phyloP scores from a whole-genome alignment of 2,329 filamentous ascomycete genomes.

The Talaromyces pinophilus region DNA sequence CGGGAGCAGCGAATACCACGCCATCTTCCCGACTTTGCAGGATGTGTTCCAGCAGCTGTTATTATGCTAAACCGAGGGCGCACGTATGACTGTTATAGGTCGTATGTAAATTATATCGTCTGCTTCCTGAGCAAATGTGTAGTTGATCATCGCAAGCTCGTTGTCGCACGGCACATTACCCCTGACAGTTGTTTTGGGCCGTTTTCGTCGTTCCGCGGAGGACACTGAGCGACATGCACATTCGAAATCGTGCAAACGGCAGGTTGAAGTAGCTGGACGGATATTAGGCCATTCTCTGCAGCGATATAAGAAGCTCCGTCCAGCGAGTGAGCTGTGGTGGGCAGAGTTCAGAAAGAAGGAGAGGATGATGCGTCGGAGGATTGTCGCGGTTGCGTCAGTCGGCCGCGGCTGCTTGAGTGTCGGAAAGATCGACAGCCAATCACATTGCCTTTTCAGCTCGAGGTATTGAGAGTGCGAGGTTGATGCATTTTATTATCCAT shows the following conservation, averaged over 20 bases:
- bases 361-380: neutral
- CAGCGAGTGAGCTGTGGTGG: neutral
- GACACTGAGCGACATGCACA: neutral
- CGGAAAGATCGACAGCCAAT: neutral
- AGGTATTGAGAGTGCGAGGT: neutral
- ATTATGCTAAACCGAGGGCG: neutral
- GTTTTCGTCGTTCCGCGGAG: neutral
- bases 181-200: neutral
- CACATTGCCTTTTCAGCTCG: neutral
- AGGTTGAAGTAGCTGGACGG: neutral
- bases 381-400: neutral
- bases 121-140: neutral
- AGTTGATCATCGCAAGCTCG: slow-evolving; percentile 8
- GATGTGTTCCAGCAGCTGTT: neutral
- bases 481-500: neutral
- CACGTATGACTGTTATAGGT: neutral
- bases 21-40: slow-evolving; percentile 48
- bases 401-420: neutral
- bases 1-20: slow-evolving; percentile 66
- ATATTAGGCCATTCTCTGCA: neutral
- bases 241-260: neutral
- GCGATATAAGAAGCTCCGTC: neutral
- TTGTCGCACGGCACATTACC: slow-evolving; percentile 4
- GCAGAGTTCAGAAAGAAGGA: neutral
- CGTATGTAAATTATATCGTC: neutral